These are phyloP conservation scores for Penicillium sp. DNA, from an alignment of 2,329 filamentous ascomycete genomes.

Conservation along the genomic window DNA sequence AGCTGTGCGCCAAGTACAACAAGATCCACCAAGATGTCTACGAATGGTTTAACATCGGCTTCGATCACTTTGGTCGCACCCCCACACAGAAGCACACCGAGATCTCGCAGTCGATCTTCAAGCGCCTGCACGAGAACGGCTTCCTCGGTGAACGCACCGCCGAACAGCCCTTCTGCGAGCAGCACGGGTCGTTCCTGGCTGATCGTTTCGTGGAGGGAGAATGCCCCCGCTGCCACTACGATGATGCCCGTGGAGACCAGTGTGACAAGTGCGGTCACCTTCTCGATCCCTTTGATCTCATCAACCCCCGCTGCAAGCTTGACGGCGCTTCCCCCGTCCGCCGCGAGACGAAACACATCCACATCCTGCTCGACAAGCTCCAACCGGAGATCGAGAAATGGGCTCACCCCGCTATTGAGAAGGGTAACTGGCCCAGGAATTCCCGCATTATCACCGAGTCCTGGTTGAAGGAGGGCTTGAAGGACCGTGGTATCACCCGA, in stretches of 20 bases:
- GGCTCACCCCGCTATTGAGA: conserved; percentile 69
- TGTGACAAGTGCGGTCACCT: conserved; percentile 72
- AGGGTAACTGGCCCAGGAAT: conserved; percentile 57
- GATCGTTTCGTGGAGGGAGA: conserved; percentile 64
- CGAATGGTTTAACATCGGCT: conserved; percentile 92
- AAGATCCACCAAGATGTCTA: conserved; percentile 87
- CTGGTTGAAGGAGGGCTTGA: conserved; percentile 69
- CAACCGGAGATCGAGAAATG: conserved; percentile 74
- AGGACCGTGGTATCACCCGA: conserved; percentile 83
- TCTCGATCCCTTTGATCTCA: conserved; percentile 70
- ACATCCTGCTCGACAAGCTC: conserved; percentile 80
- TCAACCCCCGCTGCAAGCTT: conserved; percentile 87
- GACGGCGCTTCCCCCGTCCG: conserved; percentile 78
- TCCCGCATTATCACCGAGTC: conserved; percentile 46
- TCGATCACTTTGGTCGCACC: conserved; percentile 93
- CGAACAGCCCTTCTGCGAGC: conserved; percentile 84
- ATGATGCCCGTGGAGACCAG: conserved; percentile 70
- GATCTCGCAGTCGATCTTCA: conserved; percentile 90
- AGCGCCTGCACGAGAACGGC: conserved; percentile 80
- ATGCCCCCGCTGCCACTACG: conserved; percentile 55
- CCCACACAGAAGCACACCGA: conserved; percentile 84
- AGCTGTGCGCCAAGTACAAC: conserved; percentile 91
- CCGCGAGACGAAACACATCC: conserved; percentile 84
- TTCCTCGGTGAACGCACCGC: conserved; percentile 84
- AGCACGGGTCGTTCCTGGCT: conserved; percentile 64